phyloP scores from a whole-genome alignment of 2,329 filamentous ascomycete genomes.

The Xylariomycetidae sp. region DNA sequence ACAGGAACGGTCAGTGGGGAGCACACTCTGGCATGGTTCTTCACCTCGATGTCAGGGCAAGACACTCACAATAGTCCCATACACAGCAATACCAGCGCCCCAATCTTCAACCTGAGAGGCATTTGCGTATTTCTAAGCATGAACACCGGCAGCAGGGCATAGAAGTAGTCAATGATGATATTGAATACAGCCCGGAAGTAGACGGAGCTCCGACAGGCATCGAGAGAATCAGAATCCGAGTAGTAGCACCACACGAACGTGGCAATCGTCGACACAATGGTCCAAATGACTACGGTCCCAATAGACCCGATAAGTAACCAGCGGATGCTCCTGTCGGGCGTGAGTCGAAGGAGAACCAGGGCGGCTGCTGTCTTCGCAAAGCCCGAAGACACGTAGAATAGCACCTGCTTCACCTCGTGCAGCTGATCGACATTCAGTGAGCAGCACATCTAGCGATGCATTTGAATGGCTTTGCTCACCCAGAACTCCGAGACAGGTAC shows the following conservation, averaged over 20 bases:
- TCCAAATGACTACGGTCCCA: slow-evolving; percentile 22
- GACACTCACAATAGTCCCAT: slow-evolving; percentile 29
- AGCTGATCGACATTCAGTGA: slow-evolving; percentile 16
- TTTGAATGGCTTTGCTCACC: too few relatives aligned
- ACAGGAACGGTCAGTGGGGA: slow-evolving; percentile 18
- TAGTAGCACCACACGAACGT: slow-evolving; percentile 23
- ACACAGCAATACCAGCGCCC: slow-evolving; percentile 23
- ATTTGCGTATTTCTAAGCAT: slow-evolving; percentile 25
- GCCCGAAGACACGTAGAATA: slow-evolving; percentile 26
- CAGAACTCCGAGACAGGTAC: too few relatives aligned
- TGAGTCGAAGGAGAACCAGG: slow-evolving; percentile 26
- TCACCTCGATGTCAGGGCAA: too few relatives aligned
- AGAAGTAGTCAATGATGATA: slow-evolving; percentile 30
- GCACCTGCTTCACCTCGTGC: slow-evolving; percentile 24
- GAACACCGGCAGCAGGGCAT: slow-evolving; percentile 23
- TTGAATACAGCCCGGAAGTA: slow-evolving; percentile 29
- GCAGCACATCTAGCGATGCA: slow-evolving; percentile 1
- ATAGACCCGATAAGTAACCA: slow-evolving; percentile 20
- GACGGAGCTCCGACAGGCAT: slow-evolving; percentile 20
- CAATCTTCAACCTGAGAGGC: slow-evolving; percentile 20
- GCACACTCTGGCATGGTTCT: not conserved
- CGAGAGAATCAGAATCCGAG: slow-evolving; percentile 24
- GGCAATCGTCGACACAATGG: slow-evolving; percentile 26
- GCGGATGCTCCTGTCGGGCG: slow-evolving; percentile 16
- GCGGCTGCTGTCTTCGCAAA: slow-evolving; percentile 28